phyloP scores from a whole-genome alignment of 306 rosid species.

The Cicer yamashitae region DNA sequence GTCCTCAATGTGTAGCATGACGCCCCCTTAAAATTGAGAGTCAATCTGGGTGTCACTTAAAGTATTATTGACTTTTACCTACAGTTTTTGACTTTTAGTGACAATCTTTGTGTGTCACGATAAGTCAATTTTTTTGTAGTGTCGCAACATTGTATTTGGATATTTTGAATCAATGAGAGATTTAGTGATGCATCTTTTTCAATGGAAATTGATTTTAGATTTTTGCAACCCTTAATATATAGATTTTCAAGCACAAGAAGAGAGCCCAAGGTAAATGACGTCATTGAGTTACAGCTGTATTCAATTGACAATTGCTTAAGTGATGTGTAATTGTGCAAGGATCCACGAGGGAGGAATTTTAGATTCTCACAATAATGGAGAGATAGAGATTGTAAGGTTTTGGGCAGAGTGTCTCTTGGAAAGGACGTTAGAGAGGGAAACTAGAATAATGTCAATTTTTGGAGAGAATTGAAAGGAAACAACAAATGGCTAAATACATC shows the following conservation, averaged over 20 bases:
- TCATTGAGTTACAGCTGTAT: neutral
- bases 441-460: neutral
- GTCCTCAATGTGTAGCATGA: too few species aligned
- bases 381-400: neutral
- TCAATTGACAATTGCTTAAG: neutral
- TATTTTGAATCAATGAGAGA: constrained; percentile 1
- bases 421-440: neutral
- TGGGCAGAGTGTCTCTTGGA: neutral
- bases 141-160: neutral
- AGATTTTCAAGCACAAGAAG: constrained; percentile 1
- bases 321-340: neutral
- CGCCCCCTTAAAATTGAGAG: too few species aligned
- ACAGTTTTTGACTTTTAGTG: neutral
- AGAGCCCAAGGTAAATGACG: neutral
- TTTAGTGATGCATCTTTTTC: neutral
- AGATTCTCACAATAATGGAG: neutral
- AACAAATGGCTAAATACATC: neutral
- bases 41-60: too few species aligned
- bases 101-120: too few species aligned
- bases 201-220: neutral
- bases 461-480: neutral
- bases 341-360: neutral
- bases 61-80: neutral
- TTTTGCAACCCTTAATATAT: neutral
- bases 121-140: neutral